Conservation (phyloP, 2,329 filamentous ascomycete genomes). For the Zalaria obscura region DNA sequence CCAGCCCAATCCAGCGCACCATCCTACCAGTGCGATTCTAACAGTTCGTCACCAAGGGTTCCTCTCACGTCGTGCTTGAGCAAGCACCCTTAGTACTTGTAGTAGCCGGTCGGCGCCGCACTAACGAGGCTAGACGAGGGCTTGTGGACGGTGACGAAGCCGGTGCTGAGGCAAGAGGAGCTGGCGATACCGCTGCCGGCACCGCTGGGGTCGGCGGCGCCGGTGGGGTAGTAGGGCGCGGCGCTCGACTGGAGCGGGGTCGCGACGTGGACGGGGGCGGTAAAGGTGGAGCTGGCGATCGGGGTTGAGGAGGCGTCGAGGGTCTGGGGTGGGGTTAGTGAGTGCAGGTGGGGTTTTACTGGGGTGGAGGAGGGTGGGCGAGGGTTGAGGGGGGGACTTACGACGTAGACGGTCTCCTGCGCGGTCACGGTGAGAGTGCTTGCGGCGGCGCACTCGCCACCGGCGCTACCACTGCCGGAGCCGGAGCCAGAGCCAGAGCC, state of each 20-base stretch:
- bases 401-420: conserved; percentile 15
- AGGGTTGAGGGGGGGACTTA: not conserved
- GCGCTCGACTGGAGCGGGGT: conserved; percentile 6
- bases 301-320: conserved; percentile 2
- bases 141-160: conserved; percentile 16
- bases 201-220: conserved; percentile 1
- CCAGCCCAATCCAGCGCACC: no score
- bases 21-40: no score
- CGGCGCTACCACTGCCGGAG: conserved; percentile 5
- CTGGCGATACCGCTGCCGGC: conserved; percentile 4
- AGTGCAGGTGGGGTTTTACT: conserved; percentile 1
- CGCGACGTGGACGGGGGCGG: conserved; percentile 1
- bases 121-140: conserved; percentile 1
- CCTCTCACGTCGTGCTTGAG: no score
- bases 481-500: conserved; percentile 2
- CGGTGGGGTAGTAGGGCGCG: conserved; percentile 13
- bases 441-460: conserved; percentile 12
- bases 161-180: conserved; percentile 10
- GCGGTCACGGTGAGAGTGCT: conserved; percentile 19
- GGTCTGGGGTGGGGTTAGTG: not conserved
- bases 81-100: no score
- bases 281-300: conserved; percentile 2
- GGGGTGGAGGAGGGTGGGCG: not conserved
- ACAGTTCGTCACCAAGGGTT: no score
- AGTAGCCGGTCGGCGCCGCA: no score